Evolutionary conservation across 192 early-diverging fungal genomes (phyloP).

Genomic region (Coemansia furcata): DNA sequence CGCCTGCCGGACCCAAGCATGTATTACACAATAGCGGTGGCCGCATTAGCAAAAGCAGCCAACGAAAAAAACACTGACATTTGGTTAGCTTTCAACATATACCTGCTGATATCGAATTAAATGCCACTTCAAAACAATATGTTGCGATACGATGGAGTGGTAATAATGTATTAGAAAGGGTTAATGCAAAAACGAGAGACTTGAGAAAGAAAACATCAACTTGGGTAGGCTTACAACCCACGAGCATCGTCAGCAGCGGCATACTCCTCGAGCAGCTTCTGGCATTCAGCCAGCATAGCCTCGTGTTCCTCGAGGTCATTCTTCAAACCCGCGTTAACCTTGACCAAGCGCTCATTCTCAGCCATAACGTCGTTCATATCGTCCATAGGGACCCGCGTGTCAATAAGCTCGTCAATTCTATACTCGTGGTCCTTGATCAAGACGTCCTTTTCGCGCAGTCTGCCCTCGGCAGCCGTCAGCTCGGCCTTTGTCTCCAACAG

Average conservation of each 20-base stretch:
- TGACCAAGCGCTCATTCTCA: constrained; percentile 28
- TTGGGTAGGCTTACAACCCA: not conserved
- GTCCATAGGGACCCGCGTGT: constrained; percentile 47
- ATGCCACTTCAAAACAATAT: not conserved
- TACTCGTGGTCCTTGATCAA: constrained; percentile 41
- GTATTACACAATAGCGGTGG: not conserved
- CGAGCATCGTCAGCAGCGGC: constrained; percentile 16
- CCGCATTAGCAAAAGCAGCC: not conserved
- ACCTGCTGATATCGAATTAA: not conserved
- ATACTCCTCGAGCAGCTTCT: constrained; percentile 47
- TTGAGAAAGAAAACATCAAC: not conserved
- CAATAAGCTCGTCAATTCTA: constrained; percentile 46
- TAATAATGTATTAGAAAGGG: not conserved
- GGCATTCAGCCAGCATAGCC: constrained; percentile 41
- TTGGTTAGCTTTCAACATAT: not conserved
- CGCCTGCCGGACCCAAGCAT: no score
- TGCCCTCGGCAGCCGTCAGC: constrained; percentile 40
- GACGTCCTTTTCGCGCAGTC: constrained; percentile 44
- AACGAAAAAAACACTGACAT: not conserved
- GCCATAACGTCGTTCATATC: constrained; percentile 47
- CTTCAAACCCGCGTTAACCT: not conserved
- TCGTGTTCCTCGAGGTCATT: constrained; percentile 42
- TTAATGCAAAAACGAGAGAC: not conserved
- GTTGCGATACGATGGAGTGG: no score
- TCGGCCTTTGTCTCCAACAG: constrained; percentile 50